phyloP scores from a whole-genome alignment of 164 flowering plant genomes.

The Platanus orientalis region DNA sequence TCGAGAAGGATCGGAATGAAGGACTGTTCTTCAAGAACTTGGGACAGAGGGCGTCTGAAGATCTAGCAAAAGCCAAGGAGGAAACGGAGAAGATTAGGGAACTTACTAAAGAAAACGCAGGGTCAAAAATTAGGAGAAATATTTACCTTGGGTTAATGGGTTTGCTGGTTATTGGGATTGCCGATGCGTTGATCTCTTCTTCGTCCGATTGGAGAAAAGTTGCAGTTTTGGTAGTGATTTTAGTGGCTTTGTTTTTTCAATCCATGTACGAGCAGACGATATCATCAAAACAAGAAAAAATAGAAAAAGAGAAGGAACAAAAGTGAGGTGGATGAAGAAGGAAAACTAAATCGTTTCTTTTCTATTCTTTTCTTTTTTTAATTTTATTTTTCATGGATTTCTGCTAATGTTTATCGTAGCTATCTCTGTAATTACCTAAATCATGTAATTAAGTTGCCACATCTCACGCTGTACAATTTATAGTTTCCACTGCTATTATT shows the following conservation, averaged over 20 bases:
- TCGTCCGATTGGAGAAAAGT: constrained; percentile 59
- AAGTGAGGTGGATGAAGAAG: constrained; percentile 18
- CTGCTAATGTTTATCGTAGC: constrained; percentile 24
- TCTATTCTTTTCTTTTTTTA: background rate
- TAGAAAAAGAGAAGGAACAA: constrained; percentile 10
- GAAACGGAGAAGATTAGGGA: constrained; percentile 40
- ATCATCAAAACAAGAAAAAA: constrained; percentile 37
- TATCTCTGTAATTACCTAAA: constrained; percentile 42
- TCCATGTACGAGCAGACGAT: constrained; percentile 58
- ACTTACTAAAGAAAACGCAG: constrained; percentile 44
- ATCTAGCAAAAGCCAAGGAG: constrained; percentile 42
- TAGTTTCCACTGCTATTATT: no score
- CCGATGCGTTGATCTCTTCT: constrained; percentile 40
- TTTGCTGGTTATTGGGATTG: constrained; percentile 38
- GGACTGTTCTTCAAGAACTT: constrained; percentile 82
- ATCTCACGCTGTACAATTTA: constrained; percentile 31
- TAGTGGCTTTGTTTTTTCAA: constrained; percentile 61
- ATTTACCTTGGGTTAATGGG: constrained; percentile 67
- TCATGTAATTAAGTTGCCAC: constrained; percentile 20
- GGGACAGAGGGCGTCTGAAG: constrained; percentile 35
- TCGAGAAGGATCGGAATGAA: constrained; percentile 59
- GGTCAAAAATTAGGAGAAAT: constrained; percentile 51
- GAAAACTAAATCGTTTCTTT: constrained; percentile 17
- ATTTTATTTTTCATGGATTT: constrained; percentile 30
- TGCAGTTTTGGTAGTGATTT: constrained; percentile 52